Base-by-base conservation (phyloP, 2,329 filamentous ascomycete genomes). In the Colletotrichum tofieldiae region DNA sequence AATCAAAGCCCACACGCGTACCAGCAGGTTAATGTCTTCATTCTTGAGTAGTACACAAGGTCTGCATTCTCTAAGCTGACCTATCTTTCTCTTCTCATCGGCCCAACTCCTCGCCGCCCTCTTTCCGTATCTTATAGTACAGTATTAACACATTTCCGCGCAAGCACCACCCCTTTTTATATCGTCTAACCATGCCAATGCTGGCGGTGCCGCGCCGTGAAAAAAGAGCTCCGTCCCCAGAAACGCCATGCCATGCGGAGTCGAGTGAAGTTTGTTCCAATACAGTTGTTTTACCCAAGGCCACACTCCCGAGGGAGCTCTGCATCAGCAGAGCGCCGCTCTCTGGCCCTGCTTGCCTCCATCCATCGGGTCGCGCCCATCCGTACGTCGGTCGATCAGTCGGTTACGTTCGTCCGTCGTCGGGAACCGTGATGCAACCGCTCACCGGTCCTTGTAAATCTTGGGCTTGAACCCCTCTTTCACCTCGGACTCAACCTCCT, bases 381-480 rank as follows among this genome's bases (percentile, higher is more conserved):
- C 26, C 37, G 61, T 45, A 32, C 23, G 26, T 64, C 49, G 61
- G 14, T 64, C 23, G 39, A 18, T 52, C 26, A 41, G 47, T 45
- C 61, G 45, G 32, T 20, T 0, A 32, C 16, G n/a, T 63, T 12
- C 32, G 8, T 9, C 20, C 37, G 49, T 54, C 49, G 37, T n/a
- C 26, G 16, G 18, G 37, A 51, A 26, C 12, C 18, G 37, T 37
- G 14, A 12, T 37, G 52, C 32, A 18, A 18, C 3, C 23, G 51
- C 43, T 72, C 69, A 73, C 71, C 73, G 62, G 81, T 97, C 94
- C 86, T 97, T 97, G 84, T 96, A 98, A 71, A 98, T 86, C 87
- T 98, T 98, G 71, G 96, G 96, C 82, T 95, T 97, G 91, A 94
- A 98, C 0, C 96, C 96, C 75, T 94, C 92, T 80, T 93, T 91